phyloP scores from a whole-genome alignment of 306 rosid species.

The Cicer pinnatifidum region DNA sequence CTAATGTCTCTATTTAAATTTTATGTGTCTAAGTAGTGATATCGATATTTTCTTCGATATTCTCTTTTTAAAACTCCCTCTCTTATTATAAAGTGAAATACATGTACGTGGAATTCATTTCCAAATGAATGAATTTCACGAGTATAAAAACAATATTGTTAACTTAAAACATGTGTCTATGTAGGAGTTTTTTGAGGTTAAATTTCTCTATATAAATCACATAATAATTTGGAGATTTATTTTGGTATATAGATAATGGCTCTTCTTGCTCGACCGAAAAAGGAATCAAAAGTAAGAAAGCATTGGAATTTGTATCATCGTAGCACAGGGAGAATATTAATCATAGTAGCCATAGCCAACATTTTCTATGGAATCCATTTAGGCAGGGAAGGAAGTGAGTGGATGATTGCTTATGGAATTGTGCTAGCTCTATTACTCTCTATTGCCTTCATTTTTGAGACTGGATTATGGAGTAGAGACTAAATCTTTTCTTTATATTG shows the following conservation, averaged over 20 bases:
- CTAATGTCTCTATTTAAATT: no score
- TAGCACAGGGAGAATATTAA: slow-evolving; percentile 59
- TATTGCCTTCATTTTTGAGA: slow-evolving; percentile 57
- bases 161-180: not conserved
- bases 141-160: no score
- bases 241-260: slow-evolving; percentile 60
- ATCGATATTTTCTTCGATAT: no score
- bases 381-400: slow-evolving; percentile 57
- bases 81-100: no score
- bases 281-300: slow-evolving; percentile 60
- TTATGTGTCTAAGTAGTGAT: no score
- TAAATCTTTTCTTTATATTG: not conserved
- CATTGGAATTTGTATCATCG: slow-evolving; percentile 83
- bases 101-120: no score
- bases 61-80: no score
- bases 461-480: slow-evolving; percentile 50
- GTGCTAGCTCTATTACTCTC: slow-evolving; percentile 57
- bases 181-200: not conserved
- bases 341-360: slow-evolving; percentile 65
- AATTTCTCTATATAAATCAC: not conserved
- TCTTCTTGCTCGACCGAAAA: slow-evolving; percentile 62
- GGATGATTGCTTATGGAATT: slow-evolving; percentile 65
- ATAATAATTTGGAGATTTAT: not conserved
- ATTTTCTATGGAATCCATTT: slow-evolving; percentile 78
- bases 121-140: no score